Conservation (phyloP, 2,329 filamentous ascomycete species). For the Pestalotiopsis sp. region DNA sequence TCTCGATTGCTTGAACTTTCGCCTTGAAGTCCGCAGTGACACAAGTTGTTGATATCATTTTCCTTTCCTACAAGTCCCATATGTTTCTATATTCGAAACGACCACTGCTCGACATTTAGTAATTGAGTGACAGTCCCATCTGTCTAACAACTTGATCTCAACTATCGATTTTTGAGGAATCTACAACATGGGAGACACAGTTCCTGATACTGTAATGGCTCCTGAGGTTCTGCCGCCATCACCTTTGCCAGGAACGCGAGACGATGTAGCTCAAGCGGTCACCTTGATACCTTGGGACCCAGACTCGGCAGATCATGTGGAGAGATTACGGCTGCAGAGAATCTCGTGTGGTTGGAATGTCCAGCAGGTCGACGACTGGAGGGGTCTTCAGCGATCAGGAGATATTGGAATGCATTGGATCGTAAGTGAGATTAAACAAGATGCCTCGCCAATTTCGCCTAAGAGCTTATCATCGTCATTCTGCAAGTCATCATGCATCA, state of each 20-base stretch:
- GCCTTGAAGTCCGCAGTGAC: not conserved
- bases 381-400: constrained; percentile 20
- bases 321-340: constrained; percentile 26
- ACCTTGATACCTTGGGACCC: constrained; percentile 29
- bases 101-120: not conserved
- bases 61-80: not conserved
- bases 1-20: not conserved
- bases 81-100: not conserved
- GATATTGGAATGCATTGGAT: constrained; percentile 20
- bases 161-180: not conserved
- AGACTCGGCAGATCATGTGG: constrained; percentile 22
- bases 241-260: not conserved
- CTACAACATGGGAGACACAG: not conserved
- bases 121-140: no score
- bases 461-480: constrained; percentile 16
- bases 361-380: constrained; percentile 23
- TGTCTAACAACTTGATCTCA: no score
- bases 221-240: not conserved
- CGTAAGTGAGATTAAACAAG: constrained; percentile 12
- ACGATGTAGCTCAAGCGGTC: not conserved
- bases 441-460: constrained; percentile 19
- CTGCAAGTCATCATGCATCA: not conserved
- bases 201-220: not conserved
- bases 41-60: not conserved
- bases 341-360: constrained; percentile 27